These are phyloP conservation scores for Sicyos baderoa DNA, from an alignment of 306 rosid species.

Conservation along the genomic window DNA sequence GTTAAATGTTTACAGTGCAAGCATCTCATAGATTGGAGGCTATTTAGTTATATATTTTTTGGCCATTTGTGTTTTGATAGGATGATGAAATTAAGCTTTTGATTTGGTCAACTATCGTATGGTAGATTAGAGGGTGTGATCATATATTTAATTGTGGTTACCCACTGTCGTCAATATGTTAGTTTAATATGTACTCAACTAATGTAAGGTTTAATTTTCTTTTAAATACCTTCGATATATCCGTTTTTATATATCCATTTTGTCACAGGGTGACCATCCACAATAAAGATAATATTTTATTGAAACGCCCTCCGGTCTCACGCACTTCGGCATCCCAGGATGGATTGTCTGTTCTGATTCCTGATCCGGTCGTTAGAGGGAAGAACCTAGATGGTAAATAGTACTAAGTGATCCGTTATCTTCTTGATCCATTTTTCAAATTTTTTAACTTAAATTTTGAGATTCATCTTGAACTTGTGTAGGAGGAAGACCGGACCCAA, in stretches of 20 bases:
- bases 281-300: constrained; percentile 32
- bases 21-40: too few species aligned
- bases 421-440: background rate
- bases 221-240: background rate
- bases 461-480: background rate
- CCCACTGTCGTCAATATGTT: too few species aligned
- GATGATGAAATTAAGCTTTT: too few species aligned
- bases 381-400: constrained; percentile 35
- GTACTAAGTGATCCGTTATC: background rate
- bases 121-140: too few species aligned
- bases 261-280: constrained; percentile 31
- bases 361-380: constrained; percentile 30
- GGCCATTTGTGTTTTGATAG: too few species aligned
- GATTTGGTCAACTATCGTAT: too few species aligned
- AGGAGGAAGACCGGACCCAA: constrained; percentile 35
- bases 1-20: too few species aligned
- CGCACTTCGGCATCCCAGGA: constrained; percentile 38
- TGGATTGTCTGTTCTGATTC: constrained; percentile 33
- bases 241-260: too few species aligned
- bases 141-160: too few species aligned
- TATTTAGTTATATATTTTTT: too few species aligned
- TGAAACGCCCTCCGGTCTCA: constrained; percentile 46
- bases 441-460: background rate
- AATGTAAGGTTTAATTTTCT: background rate
- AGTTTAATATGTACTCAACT: background rate